These are phyloP conservation scores for Melaleuca quinquenervia DNA, from an alignment of 345 rosid species.

Conservation along the genomic window DNA sequence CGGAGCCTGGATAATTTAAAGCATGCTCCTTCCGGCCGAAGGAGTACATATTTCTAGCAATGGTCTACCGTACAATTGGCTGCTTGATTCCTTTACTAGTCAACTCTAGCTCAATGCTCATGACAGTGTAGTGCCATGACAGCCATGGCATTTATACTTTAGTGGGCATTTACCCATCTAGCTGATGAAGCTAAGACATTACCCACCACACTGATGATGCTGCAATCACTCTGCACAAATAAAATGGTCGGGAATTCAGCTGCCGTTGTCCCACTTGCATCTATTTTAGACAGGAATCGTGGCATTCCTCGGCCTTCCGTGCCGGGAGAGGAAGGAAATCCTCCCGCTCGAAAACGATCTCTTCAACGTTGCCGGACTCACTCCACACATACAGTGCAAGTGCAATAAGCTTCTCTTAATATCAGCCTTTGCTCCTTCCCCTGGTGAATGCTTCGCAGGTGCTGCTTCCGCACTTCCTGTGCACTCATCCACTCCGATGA, in stretches of 20 bases:
- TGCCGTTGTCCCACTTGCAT: background rate
- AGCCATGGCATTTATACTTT: background rate
- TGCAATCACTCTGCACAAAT: background rate
- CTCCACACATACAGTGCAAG: background rate
- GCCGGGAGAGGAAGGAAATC: constrained; percentile 22
- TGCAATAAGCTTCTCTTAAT: constrained; percentile 14
- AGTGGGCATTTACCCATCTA: background rate
- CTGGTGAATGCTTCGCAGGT: constrained; percentile 18
- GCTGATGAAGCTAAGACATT: background rate
- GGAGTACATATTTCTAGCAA: background rate
- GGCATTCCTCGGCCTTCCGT: constrained; percentile 8
- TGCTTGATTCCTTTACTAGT: background rate
- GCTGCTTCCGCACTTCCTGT: constrained; percentile 2
- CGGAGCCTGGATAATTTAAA: background rate
- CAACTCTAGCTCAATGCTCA: background rate
- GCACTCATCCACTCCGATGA: constrained; percentile 6
- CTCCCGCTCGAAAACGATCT: constrained; percentile 60
- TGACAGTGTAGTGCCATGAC: background rate
- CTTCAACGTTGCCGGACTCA: constrained; percentile 18
- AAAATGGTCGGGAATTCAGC: background rate
- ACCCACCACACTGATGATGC: background rate
- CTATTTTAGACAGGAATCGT: constrained; percentile 5
- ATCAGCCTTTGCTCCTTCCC: constrained; percentile 9
- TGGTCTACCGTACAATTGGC: background rate
- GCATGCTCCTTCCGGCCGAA: background rate